These are phyloP conservation scores for Simmondsia chinensis DNA, from an alignment of 148 eudicot genomes.

Conservation along the genomic window DNA sequence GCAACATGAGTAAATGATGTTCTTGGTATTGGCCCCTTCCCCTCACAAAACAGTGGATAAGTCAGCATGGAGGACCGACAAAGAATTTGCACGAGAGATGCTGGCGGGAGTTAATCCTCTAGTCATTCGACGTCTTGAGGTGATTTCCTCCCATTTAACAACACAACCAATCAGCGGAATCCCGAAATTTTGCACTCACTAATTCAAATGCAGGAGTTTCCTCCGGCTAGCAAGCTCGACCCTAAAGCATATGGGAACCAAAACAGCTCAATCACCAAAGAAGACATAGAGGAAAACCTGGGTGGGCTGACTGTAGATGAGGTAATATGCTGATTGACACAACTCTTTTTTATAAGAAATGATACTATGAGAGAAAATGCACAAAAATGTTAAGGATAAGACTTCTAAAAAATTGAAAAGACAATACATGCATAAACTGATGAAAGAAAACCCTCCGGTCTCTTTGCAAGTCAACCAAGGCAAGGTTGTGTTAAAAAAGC, in stretches of 20 bases:
- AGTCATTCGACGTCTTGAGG: slow-evolving; percentile 52
- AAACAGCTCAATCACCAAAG: slow-evolving; percentile 48
- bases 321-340: slow-evolving; percentile 27
- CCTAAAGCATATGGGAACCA: slow-evolving; percentile 54
- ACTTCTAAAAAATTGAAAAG: no score
- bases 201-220: slow-evolving; percentile 28
- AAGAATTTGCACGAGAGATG: slow-evolving; percentile 86
- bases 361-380: no score
- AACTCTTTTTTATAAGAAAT: not conserved
- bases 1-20: no score
- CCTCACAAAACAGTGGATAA: slow-evolving; percentile 47
- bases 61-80: slow-evolving; percentile 79
- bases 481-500: no score
- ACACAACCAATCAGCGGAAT: no score
- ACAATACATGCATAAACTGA: no score
- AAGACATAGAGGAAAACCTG: slow-evolving; percentile 37
- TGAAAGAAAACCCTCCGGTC: no score
- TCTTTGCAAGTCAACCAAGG: no score
- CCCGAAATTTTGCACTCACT: no score
- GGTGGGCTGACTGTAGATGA: slow-evolving; percentile 41
- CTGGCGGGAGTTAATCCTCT: slow-evolving; percentile 79
- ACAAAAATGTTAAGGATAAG: no score
- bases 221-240: slow-evolving; percentile 68
- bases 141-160: slow-evolving; percentile 5
- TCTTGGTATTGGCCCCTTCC: no score